These are phyloP conservation scores for Debaryomycetaceae sp. DNA, from an alignment of 1,139 yeast genomes.

Conservation along the genomic window DNA sequence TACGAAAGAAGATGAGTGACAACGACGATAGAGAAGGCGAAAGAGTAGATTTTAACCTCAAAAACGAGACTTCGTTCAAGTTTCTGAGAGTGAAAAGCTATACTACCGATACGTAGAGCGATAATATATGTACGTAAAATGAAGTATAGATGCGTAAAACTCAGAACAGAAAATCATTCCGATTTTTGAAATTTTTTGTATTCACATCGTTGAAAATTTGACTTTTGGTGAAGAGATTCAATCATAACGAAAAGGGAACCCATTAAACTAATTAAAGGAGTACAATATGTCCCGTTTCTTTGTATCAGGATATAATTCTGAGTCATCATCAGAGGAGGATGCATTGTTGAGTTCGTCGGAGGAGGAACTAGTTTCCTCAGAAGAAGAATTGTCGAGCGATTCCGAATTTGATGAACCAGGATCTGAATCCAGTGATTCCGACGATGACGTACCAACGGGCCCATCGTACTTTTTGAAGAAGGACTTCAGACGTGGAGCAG, in stretches of 20 bases:
- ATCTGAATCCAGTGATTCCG: slow-evolving; percentile 38
- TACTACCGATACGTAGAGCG: slow-evolving; percentile 11
- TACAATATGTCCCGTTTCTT: slow-evolving; percentile 69
- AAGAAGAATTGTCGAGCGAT: slow-evolving; percentile 42
- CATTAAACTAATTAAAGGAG: slow-evolving; percentile 3
- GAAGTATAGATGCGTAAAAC: slow-evolving; percentile 5
- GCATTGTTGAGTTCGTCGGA: slow-evolving; percentile 68
- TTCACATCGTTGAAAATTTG: slow-evolving; percentile 12
- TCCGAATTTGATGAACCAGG: slow-evolving; percentile 38
- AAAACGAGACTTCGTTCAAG: slow-evolving; percentile 72
- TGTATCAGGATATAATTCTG: slow-evolving; percentile 59
- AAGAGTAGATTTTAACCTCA: slow-evolving; percentile 50
- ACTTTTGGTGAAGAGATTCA: slow-evolving; percentile 3
- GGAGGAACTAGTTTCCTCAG: slow-evolving; percentile 54
- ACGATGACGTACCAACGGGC: slow-evolving; percentile 47
- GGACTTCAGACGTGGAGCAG: slow-evolving; percentile 30
- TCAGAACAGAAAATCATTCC: slow-evolving; percentile 2
- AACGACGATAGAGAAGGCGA: slow-evolving; percentile 49
- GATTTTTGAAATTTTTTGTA: slow-evolving; percentile 8
- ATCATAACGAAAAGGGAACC: slow-evolving; percentile 3
- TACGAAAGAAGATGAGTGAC: slow-evolving; percentile 38
- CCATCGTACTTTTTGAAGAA: slow-evolving; percentile 58
- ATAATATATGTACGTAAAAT: slow-evolving; percentile 5
- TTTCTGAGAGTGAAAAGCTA: slow-evolving; percentile 63
- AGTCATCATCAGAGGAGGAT: slow-evolving; percentile 75